Conservation (phyloP, 2,329 filamentous ascomycete genomes). For the Hypoxylon sp. region DNA sequence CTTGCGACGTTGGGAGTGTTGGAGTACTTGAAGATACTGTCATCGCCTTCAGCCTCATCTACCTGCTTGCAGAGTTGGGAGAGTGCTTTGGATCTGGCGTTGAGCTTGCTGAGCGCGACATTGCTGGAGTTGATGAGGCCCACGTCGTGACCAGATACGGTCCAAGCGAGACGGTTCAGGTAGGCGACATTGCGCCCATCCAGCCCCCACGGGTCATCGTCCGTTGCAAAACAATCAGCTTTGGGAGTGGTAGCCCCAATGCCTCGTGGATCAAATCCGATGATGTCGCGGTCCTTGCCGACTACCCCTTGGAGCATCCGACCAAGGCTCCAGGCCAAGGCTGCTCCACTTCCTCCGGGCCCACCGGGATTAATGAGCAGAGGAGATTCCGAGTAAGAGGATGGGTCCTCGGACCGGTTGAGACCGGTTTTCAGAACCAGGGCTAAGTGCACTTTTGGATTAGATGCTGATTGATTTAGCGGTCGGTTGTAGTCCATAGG, state of each 20-base stretch:
- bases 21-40: conserved; percentile 47
- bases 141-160: conserved; percentile 41
- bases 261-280: conserved; percentile 60
- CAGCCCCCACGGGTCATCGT: conserved; percentile 35
- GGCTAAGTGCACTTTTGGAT: conserved; percentile 51
- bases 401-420: conserved; percentile 43
- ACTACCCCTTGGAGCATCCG: conserved; percentile 48
- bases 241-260: conserved; percentile 51
- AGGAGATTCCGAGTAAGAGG: conserved; percentile 50
- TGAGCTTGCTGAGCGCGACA: conserved; percentile 43
- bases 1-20: conserved; percentile 49
- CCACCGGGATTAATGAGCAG: conserved; percentile 58
- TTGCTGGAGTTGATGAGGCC: conserved; percentile 50
- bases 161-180: conserved; percentile 49
- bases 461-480: conserved; percentile 46
- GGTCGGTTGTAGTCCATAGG: conserved; percentile 58
- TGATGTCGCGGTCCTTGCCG: conserved; percentile 53
- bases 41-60: conserved; percentile 41
- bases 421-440: conserved; percentile 47
- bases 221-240: conserved; percentile 51
- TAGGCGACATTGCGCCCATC: conserved; percentile 42
- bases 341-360: conserved; percentile 54
- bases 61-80: conserved; percentile 47
- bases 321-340: conserved; percentile 43
- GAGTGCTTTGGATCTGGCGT: conserved; percentile 43